Conservation (phyloP, 163 green algal species). For the Volvox carteri region DNA sequence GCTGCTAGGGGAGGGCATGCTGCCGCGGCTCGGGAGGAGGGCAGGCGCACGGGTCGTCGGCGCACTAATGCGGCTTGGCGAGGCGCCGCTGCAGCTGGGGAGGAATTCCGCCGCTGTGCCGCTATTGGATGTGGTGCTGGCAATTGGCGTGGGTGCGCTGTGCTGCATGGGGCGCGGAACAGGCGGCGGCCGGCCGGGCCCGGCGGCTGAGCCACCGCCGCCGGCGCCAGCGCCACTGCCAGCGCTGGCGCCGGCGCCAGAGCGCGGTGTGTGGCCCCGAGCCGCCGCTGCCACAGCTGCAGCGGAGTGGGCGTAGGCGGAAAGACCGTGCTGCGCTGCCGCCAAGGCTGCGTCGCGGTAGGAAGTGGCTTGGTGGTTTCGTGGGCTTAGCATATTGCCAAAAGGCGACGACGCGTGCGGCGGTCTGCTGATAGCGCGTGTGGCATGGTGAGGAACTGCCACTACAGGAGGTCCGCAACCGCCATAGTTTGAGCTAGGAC, state of each 20-base stretch:
- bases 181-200: conserved; percentile 15
- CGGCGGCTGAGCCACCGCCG: neutral
- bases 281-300: conserved; percentile 5
- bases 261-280: neutral
- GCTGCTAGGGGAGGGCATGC: neutral
- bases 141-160: neutral
- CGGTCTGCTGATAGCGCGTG: conserved; percentile 20
- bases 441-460: neutral
- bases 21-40: conserved; percentile 26
- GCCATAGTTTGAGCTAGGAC: neutral
- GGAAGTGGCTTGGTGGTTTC: neutral
- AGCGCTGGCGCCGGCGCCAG: neutral
- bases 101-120: neutral
- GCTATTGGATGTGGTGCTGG: neutral
- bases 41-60: neutral
- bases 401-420: neutral
- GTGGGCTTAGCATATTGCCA: conserved; percentile 9
- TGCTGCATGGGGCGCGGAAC: neutral
- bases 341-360: conserved; percentile 44
- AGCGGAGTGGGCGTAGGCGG: conserved; percentile 28
- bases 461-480: neutral
- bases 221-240: too few species aligned
- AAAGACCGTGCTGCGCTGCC: conserved; percentile 30
- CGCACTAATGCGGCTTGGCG: neutral
- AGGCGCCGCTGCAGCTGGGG: neutral